Evolutionary conservation across 495 filamentous ascomycete species (phyloP).

Genomic region (Xylaria venustula): DNA sequence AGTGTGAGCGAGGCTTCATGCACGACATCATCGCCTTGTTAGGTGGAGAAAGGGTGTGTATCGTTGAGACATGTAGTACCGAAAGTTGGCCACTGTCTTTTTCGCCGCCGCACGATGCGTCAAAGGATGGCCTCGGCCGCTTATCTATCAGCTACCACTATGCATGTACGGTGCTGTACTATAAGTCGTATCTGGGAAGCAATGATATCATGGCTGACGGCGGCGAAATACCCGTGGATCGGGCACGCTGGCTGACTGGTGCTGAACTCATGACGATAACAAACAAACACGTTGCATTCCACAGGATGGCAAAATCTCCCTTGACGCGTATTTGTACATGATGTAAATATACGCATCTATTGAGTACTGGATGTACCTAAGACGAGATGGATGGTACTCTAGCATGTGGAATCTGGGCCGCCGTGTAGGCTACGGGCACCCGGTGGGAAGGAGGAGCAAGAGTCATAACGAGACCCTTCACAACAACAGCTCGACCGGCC

Average conservation of each 20-base stretch:
- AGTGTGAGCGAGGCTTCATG: conserved; percentile 12
- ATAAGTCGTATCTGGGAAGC: background rate
- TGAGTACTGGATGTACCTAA: no score
- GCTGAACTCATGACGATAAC: background rate
- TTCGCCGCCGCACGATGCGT: conserved; percentile 6
- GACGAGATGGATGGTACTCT: conserved; percentile 7
- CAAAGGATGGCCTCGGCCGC: background rate
- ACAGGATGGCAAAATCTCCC: background rate
- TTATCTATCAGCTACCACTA: background rate
- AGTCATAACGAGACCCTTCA: background rate
- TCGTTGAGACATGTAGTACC: background rate
- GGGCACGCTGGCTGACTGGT: background rate
- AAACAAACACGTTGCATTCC: conserved; percentile 16
- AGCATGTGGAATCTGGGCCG: conserved; percentile 10
- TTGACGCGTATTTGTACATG: background rate
- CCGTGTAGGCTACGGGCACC: background rate
- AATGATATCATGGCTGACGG: conserved; percentile 15
- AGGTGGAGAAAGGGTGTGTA: conserved; percentile 10
- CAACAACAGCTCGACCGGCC: background rate
- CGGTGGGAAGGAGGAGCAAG: background rate
- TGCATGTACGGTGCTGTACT: no score
- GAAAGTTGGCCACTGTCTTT: conserved; percentile 2
- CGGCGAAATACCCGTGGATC: conserved; percentile 10
- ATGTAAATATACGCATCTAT: conserved; percentile 2
- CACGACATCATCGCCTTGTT: conserved; percentile 16